A percentile compares a stretch with the other conserved stretches of the same genome.
These are phyloP conservation scores for Fusarium verrucosum DNA, from an alignment of 2,329 filamentous ascomycete species.

Conservation along the genomic window DNA sequence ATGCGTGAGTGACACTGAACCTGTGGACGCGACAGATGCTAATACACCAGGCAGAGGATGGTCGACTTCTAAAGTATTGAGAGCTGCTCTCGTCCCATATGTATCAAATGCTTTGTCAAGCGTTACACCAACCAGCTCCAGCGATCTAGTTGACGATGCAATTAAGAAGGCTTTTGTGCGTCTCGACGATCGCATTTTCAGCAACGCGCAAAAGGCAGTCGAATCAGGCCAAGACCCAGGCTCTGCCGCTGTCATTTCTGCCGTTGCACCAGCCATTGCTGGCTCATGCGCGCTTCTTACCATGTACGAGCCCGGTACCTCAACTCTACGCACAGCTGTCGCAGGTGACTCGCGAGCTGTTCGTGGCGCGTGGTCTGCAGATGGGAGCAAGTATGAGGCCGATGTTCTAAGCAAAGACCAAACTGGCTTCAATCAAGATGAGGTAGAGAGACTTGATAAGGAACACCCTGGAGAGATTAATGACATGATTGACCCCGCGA, in stretches of 20 bases:
- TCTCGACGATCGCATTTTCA: constrained; percentile 66
- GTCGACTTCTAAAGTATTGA: constrained; percentile 54
- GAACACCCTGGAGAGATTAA: constrained; percentile 71
- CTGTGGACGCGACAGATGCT: background rate
- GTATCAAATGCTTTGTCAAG: constrained; percentile 51
- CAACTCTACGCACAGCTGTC: constrained; percentile 69
- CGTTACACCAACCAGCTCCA: constrained; percentile 48
- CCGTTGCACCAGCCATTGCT: constrained; percentile 51
- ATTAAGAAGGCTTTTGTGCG: constrained; percentile 67
- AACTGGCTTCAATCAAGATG: constrained; percentile 68
- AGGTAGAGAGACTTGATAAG: constrained; percentile 62
- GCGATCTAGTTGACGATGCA: constrained; percentile 60
- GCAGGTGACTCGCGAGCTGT: constrained; percentile 75
- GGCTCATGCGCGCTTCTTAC: constrained; percentile 73
- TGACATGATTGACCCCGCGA: constrained; percentile 57
- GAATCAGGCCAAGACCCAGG: constrained; percentile 43
- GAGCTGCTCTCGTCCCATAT: constrained; percentile 53
- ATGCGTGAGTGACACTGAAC: constrained; percentile 51
- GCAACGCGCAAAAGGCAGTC: constrained; percentile 47
- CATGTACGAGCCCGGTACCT: constrained; percentile 64
- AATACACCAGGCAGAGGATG: constrained; percentile 47
- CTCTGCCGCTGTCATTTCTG: constrained; percentile 42
- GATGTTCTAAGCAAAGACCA: constrained; percentile 70
- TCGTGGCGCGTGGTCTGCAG: constrained; percentile 59
- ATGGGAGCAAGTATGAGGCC: constrained; percentile 58